A percentile compares a stretch with the other conserved stretches of the same genome.
phyloP scores from a whole-genome alignment of 805 yeast species.

The Zygosaccharomyces rouxii region DNA sequence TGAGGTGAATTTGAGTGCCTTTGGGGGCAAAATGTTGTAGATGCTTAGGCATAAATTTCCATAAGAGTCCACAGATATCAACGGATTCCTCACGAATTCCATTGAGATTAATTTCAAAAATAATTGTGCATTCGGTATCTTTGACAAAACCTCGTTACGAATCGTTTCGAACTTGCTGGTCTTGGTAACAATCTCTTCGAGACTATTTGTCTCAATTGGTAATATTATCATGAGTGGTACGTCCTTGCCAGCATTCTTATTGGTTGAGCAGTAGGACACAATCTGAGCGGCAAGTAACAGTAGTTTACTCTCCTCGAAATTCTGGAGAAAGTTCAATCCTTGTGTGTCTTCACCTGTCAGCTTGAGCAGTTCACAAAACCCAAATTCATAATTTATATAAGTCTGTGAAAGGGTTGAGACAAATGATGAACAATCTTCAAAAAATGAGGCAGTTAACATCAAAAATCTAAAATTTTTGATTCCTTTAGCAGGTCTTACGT shows the following conservation, averaged over 20 bases:
- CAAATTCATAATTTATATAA: conserved; percentile 33
- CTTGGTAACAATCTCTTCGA: conserved; percentile 45
- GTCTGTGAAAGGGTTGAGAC: conserved; percentile 33
- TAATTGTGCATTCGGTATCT: conserved; percentile 29
- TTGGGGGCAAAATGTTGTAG: conserved; percentile 48
- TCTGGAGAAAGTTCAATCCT: conserved; percentile 27
- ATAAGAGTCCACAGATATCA: conserved; percentile 29
- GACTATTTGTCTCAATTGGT: conserved; percentile 23
- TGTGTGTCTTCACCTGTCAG: conserved; percentile 28
- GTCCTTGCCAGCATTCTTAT: conserved; percentile 26
- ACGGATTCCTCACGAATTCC: conserved; percentile 37
- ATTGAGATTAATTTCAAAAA: conserved; percentile 41
- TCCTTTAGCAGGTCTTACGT: conserved; percentile 49
- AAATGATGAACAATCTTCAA: conserved; percentile 29
- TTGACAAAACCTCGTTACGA: conserved; percentile 33
- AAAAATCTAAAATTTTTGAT: conserved; percentile 51
- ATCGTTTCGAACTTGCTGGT: conserved; percentile 47
- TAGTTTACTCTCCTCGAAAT: conserved; percentile 42
- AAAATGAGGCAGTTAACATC: conserved; percentile 37
- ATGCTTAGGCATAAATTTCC: conserved; percentile 48
- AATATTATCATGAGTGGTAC: conserved; percentile 30
- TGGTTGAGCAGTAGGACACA: conserved; percentile 35
- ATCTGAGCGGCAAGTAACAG: conserved; percentile 46
- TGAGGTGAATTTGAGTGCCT: conserved; percentile 33
- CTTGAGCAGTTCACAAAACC: conserved; percentile 34